Percentiles rank a stretch among this genome's conserved stretches.
These are phyloP conservation scores for Colletotrichum eremochloae DNA, from an alignment of 2,329 filamentous ascomycete genomes.

Conservation along the genomic window DNA sequence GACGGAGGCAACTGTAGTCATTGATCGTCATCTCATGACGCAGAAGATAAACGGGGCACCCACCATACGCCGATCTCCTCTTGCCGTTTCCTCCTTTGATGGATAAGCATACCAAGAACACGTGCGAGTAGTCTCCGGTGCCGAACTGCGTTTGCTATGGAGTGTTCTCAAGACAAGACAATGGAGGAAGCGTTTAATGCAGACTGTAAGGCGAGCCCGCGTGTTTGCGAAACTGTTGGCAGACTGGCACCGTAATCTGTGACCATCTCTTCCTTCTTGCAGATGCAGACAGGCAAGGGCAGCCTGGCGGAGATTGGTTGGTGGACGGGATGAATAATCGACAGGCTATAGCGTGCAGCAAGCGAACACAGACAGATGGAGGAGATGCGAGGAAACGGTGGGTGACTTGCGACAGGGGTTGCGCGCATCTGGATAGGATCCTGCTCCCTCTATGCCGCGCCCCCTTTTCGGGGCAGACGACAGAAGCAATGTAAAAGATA, in stretches of 20 bases:
- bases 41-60: conserved; percentile 17
- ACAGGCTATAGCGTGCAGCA: conserved; percentile 9
- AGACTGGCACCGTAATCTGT: conserved; percentile 17
- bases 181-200: background rate
- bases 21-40: background rate
- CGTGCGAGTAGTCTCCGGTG: conserved; percentile 15
- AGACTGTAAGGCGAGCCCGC: background rate
- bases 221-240: background rate
- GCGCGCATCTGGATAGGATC: conserved; percentile 11
- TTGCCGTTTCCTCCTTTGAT: conserved; percentile 21
- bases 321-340: conserved; percentile 17
- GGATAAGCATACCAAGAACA: conserved; percentile 12
- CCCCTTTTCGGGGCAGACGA: conserved; percentile 9
- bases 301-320: conserved; percentile 8
- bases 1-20: background rate
- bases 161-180: background rate
- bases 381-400: conserved; percentile 29
- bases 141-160: background rate
- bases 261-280: conserved; percentile 24
- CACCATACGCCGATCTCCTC: conserved; percentile 4
- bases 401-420: conserved; percentile 20
- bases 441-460: conserved; percentile 10
- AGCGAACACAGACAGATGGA: conserved; percentile 16
- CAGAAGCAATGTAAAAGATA: background rate
- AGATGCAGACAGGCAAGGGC: conserved; percentile 17